Base-by-base conservation (phyloP, 2,329 filamentous ascomycete genomes). In the Phaeoacremonium minimum region DNA sequence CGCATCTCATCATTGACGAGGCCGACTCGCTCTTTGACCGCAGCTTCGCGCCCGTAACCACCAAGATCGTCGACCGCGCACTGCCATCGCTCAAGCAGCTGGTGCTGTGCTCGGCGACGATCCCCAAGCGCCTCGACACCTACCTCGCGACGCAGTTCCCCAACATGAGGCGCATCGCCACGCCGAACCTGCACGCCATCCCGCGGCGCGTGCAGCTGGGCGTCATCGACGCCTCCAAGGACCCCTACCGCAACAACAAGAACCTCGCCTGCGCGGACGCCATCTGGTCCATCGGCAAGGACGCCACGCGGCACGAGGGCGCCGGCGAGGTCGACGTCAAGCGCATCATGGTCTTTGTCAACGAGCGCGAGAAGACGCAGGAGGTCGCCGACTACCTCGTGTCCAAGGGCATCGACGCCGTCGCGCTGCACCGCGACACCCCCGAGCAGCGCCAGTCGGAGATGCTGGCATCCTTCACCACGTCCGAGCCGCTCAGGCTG, bases 1-100 rank as follows among this genome's bases (percentile, higher is more conserved):
- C 79, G 2, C 87, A 97, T 56, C 73, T 98, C 9, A 76, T 98
- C 41, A 74, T 95, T 33, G 94, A 98, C 56, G 94, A 98, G 67
- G 94, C 94, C 2, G 93, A 98, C 63, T 96, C 90, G 4, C 78
- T 98, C 8, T 78, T 98, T 48, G 94, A 98, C 63, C 85, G 89
- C 40, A 94, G 88, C 41, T 98, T 98, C 66, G 77, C 85, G 4
- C 83, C 87, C 2, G 81, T 84, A 16, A 97, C 93, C 0, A 85
- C 79, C 9, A 75, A 78, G 37, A 87, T 98, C 47, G 75, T 98
- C 45, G 87, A 95, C 52, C 84, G 85, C 40, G 78, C 84, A 2
- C 75, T 80, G 6, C 88, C 91, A 0, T 93, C 88, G 1, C 66
- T 97, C 32, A 79, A 87, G 53, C 87, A 95, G 56, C 73, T 98